Percentiles rank a stretch among this genome's conserved stretches.
These are phyloP conservation scores for Phaffia rhodozyma DNA, from an alignment of 1,284 basidiomycete species.

Conservation along the genomic window DNA sequence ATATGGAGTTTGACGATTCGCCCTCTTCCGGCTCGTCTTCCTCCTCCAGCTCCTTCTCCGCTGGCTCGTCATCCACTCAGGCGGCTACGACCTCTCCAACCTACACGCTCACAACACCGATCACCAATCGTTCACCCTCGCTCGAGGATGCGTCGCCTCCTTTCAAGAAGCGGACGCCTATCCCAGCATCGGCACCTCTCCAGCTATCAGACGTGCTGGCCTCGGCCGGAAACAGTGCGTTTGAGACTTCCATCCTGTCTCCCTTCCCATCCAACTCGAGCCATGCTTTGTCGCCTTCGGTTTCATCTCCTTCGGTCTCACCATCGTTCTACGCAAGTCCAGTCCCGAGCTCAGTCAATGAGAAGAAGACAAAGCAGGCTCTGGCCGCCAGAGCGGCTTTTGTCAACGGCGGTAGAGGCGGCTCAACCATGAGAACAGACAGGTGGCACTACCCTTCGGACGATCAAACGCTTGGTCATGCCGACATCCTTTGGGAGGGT, in stretches of 20 bases:
- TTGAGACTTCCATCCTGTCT: conserved; percentile 2
- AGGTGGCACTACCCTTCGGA: background rate
- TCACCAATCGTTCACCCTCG: conserved; percentile 18
- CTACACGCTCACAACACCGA: conserved; percentile 1
- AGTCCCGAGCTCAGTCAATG: conserved; percentile 22
- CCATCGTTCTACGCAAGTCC: conserved; percentile 22
- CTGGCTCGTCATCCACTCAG: background rate
- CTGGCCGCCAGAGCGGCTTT: conserved; percentile 21
- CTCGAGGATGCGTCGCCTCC: conserved; percentile 4
- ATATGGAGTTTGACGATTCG: conserved; percentile 17
- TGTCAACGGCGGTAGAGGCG: conserved; percentile 23
- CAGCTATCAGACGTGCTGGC: conserved; percentile 33
- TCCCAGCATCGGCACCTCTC: conserved; percentile 23
- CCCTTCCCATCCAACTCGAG: background rate
- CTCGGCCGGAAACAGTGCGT: conserved; percentile 26
- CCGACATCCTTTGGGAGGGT: conserved; percentile 8
- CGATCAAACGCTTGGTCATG: no score
- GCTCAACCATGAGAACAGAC: background rate
- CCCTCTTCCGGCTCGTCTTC: conserved; percentile 2
- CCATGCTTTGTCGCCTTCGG: conserved; percentile 13
- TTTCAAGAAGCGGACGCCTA: conserved; percentile 8
- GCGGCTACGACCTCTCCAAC: background rate
- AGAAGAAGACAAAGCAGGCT: conserved; percentile 17
- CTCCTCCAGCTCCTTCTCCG: background rate
- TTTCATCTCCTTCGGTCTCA: conserved; percentile 22